Conservation (phyloP, 2,329 filamentous ascomycete species). For the Pezicula carpinea region DNA sequence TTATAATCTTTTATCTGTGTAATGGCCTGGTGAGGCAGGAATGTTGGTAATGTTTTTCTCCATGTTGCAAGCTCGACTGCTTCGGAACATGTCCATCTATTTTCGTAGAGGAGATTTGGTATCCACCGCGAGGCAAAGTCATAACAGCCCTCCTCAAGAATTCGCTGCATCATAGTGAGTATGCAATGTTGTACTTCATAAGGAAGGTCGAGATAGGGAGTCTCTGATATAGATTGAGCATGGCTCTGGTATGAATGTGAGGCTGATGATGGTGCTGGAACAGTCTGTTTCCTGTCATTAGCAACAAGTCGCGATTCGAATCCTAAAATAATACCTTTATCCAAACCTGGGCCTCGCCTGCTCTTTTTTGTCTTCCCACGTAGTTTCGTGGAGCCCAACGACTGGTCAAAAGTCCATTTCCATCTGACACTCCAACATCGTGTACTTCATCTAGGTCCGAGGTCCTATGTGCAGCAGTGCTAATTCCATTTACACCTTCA, state of each 20-base stretch:
- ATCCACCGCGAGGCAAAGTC: conserved; percentile 26
- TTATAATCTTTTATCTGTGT: conserved; percentile 11
- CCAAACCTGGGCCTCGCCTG: conserved; percentile 15
- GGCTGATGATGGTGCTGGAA: not conserved
- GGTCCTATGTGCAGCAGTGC: not conserved
- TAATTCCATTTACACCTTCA: not conserved
- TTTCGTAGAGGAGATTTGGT: conserved; percentile 16
- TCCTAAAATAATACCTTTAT: conserved; percentile 13
- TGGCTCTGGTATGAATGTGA: not conserved
- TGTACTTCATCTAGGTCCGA: not conserved
- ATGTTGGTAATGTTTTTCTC: conserved; percentile 18
- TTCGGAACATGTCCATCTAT: conserved; percentile 25
- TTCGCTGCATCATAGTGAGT: conserved; percentile 25
- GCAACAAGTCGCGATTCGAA: not conserved
- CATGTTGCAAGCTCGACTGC: conserved; percentile 26
- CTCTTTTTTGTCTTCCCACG: not conserved
- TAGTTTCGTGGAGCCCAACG: conserved; percentile 23
- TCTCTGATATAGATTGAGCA: conserved; percentile 1
- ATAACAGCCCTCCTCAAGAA: conserved; percentile 27
- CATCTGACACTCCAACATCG: not conserved
- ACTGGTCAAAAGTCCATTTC: conserved; percentile 15
- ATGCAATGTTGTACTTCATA: conserved; percentile 31
- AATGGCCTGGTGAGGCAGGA: conserved; percentile 18
- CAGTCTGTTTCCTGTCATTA: not conserved
- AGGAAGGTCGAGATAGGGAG: conserved; percentile 23